A percentile compares a stretch with the other conserved stretches of the same genome.
Evolutionary conservation across 2,329 filamentous ascomycete genomes (phyloP).

Genomic region (Shiraia bambusicola): DNA sequence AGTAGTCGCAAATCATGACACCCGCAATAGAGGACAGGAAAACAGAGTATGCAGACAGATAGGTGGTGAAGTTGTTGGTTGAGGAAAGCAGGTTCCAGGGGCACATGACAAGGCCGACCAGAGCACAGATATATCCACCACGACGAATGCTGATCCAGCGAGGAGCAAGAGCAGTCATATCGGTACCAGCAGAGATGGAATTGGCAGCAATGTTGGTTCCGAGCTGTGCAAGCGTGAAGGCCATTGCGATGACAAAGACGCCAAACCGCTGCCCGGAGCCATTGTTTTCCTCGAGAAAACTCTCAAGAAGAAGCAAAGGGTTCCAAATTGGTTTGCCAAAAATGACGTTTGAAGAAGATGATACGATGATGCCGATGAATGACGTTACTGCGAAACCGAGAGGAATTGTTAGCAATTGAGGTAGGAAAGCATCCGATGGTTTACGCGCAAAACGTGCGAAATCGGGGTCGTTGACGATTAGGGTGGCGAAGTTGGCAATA

Average conservation of each 20-base stretch:
- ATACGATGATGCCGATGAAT: constrained; percentile 67
- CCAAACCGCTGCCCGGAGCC: constrained; percentile 48
- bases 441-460: constrained; percentile 81
- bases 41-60: constrained; percentile 87
- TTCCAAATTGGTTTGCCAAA: constrained; percentile 47
- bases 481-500: constrained; percentile 86
- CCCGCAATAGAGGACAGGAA: constrained; percentile 93
- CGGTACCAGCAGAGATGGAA: constrained; percentile 78
- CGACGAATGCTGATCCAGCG: constrained; percentile 82
- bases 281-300: constrained; percentile 45
- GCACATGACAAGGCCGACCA: constrained; percentile 79
- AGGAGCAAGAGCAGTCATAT: constrained; percentile 77
- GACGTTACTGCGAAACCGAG: constrained; percentile 65
- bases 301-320: constrained; percentile 45
- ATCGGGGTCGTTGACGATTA: constrained; percentile 79
- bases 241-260: constrained; percentile 56
- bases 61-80: constrained; percentile 85
- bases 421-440: constrained; percentile 75
- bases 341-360: constrained; percentile 49
- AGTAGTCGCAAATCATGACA: constrained; percentile 90
- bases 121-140: constrained; percentile 81
- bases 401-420: constrained; percentile 64
- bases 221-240: constrained; percentile 69
- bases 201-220: constrained; percentile 89
- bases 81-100: constrained; percentile 76